Evolutionary conservation across 2,329 filamentous ascomycete genomes (phyloP).

Genomic region (Onygenales sp.): DNA sequence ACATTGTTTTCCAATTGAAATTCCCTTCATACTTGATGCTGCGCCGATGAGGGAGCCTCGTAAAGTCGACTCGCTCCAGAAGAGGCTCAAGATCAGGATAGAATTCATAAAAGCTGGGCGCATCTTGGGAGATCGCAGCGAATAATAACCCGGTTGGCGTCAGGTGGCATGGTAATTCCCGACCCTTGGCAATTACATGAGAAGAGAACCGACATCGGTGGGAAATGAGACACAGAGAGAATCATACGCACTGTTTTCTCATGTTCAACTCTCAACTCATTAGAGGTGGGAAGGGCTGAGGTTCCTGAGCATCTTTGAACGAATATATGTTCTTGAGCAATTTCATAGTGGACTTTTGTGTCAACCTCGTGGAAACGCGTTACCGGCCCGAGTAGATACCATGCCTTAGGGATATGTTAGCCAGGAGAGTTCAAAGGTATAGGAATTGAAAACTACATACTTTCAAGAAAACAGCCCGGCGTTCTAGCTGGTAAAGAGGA

Average conservation of each 20-base stretch:
- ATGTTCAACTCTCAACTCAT: slow-evolving; percentile 32
- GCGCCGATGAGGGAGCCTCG: slow-evolving; percentile 41
- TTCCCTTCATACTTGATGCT: slow-evolving; percentile 47
- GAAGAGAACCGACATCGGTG: not conserved
- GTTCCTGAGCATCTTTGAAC: slow-evolving; percentile 28
- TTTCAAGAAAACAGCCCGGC: slow-evolving; percentile 41
- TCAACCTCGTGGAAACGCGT: slow-evolving; percentile 37
- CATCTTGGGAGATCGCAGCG: slow-evolving; percentile 39
- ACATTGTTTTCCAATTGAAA: slow-evolving; percentile 54
- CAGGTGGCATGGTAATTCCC: slow-evolving; percentile 28
- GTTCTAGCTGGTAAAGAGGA: slow-evolving; percentile 42
- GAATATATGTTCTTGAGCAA: slow-evolving; percentile 38
- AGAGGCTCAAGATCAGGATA: slow-evolving; percentile 44
- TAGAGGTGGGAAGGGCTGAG: slow-evolving; percentile 16
- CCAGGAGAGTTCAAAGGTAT: slow-evolving; percentile 2
- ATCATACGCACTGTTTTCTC: slow-evolving; percentile 20
- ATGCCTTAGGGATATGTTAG: slow-evolving; percentile 28
- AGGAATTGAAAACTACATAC: slow-evolving; percentile 15
- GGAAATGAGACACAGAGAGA: no score
- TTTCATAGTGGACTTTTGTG: slow-evolving; percentile 39
- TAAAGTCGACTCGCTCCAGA: slow-evolving; percentile 44
- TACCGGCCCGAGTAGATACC: slow-evolving; percentile 46
- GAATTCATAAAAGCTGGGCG: slow-evolving; percentile 43
- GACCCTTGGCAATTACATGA: slow-evolving; percentile 13
- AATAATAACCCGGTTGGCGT: slow-evolving; percentile 47